Conservation (phyloP, 345 rosid genomes). For the Eucalyptus sp. region DNA sequence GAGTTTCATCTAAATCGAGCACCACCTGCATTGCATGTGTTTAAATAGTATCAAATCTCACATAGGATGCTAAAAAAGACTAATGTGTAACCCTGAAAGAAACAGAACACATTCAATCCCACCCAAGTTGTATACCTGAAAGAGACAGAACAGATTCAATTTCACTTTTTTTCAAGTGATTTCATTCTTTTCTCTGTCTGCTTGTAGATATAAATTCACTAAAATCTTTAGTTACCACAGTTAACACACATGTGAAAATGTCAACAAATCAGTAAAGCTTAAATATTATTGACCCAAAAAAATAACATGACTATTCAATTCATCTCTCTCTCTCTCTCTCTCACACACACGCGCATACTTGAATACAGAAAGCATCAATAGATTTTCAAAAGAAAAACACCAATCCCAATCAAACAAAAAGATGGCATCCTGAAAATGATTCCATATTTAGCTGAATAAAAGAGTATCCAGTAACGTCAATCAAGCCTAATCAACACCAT, state of each 20-base stretch:
- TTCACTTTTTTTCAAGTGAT: not conserved
- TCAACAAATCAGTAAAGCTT: not conserved
- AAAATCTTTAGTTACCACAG: not conserved
- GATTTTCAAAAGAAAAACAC: not conserved
- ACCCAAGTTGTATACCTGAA: not conserved
- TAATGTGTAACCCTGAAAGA: not conserved
- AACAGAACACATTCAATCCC: not conserved
- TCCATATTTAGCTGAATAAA: not conserved
- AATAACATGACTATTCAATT: not conserved
- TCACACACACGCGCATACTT: not conserved
- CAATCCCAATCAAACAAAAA: not conserved
- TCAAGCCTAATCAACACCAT: not conserved
- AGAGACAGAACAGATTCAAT: not conserved
- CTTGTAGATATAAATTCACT: not conserved
- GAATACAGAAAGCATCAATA: not conserved
- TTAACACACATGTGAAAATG: not conserved
- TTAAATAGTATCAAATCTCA: not conserved
- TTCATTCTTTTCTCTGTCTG: not conserved
- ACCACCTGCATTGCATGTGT: conserved; percentile 51
- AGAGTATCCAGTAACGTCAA: not conserved
- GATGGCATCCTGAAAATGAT: not conserved
- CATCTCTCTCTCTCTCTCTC: not conserved
- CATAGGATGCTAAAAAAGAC: not conserved
- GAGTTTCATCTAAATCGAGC: conserved; percentile 95
- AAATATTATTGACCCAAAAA: not conserved